Evolutionary conservation across 306 rosid species (phyloP).

Genomic region (Vicia faba): DNA sequence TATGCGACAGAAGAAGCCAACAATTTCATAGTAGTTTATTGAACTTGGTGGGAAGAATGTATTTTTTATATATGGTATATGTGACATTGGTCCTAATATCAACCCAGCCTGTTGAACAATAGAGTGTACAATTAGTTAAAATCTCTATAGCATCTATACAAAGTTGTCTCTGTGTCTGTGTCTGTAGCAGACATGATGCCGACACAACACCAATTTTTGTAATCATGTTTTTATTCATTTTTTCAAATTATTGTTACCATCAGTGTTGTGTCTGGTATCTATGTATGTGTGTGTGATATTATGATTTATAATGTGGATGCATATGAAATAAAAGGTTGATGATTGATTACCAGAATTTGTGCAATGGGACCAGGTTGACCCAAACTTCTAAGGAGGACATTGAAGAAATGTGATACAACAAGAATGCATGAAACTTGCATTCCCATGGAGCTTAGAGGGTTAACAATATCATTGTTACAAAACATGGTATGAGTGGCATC

Average conservation of each 20-base stretch:
- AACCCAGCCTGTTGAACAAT: conserved; percentile 71
- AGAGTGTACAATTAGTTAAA: neutral
- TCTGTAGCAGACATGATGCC: too few species aligned
- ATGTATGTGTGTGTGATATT: too few species aligned
- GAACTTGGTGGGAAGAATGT: conserved; percentile 66
- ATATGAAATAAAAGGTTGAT: neutral
- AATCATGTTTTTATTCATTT: too few species aligned
- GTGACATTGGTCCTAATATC: conserved; percentile 79
- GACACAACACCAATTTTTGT: too few species aligned
- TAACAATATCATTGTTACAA: conserved; percentile 59
- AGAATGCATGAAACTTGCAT: conserved; percentile 85
- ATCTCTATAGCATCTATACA: too few species aligned
- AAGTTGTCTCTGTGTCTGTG: too few species aligned
- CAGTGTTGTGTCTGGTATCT: too few species aligned
- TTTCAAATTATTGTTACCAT: too few species aligned
- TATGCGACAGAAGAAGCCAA: conserved; percentile 81
- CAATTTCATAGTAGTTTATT: conserved; percentile 77
- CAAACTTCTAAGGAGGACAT: conserved; percentile 66
- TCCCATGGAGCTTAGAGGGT: conserved; percentile 87
- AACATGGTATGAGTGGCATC: conserved; percentile 74
- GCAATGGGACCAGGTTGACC: conserved; percentile 96
- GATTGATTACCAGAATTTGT: conserved; percentile 62
- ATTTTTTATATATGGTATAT: conserved; percentile 39
- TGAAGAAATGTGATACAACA: conserved; percentile 85
- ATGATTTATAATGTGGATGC: too few species aligned